These are phyloP conservation scores for Yamadazyma pseudoaaseri DNA, from an alignment of 1,139 yeast genomes.

Conservation along the genomic window DNA sequence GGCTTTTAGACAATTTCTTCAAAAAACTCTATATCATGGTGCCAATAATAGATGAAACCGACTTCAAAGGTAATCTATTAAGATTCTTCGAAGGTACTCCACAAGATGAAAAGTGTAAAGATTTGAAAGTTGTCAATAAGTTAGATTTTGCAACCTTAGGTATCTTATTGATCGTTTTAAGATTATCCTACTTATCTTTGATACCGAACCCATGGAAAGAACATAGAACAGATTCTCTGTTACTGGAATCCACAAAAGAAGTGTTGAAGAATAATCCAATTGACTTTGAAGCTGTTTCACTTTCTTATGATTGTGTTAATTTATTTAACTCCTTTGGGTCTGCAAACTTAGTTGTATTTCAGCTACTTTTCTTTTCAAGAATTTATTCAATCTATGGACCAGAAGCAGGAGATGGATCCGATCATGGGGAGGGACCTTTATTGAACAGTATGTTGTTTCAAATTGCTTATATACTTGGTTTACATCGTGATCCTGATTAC, in stretches of 20 bases:
- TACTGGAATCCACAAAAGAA: background rate
- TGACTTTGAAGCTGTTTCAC: slow-evolving; percentile 30
- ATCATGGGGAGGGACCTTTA: slow-evolving; percentile 47
- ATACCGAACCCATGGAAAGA: slow-evolving; percentile 3
- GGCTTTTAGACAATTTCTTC: slow-evolving; percentile 44
- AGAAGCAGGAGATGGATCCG: slow-evolving; percentile 48
- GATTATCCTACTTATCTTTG: slow-evolving; percentile 23
- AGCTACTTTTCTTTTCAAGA: slow-evolving; percentile 41
- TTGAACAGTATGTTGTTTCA: slow-evolving; percentile 38
- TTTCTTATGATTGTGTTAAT: slow-evolving; percentile 36
- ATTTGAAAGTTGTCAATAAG: slow-evolving; percentile 12
- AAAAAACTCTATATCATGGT: slow-evolving; percentile 41
- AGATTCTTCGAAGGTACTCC: slow-evolving; percentile 20
- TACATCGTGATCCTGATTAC: slow-evolving; percentile 38
- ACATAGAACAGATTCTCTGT: background rate
- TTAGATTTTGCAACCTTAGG: slow-evolving; percentile 25
- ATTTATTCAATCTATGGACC: slow-evolving; percentile 43
- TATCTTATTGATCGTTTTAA: slow-evolving; percentile 19
- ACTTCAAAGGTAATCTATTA: slow-evolving; percentile 17
- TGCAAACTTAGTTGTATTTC: slow-evolving; percentile 18
- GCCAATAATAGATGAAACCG: slow-evolving; percentile 48
- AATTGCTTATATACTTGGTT: slow-evolving; percentile 43
- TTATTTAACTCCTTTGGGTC: slow-evolving; percentile 27
- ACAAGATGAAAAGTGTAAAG: slow-evolving; percentile 10
- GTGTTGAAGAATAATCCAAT: slow-evolving; percentile 14